Percentiles rank a stretch among this genome's conserved stretches.
phyloP scores from a whole-genome alignment of 805 yeast species.

The Cyberlindnera lachancei region DNA sequence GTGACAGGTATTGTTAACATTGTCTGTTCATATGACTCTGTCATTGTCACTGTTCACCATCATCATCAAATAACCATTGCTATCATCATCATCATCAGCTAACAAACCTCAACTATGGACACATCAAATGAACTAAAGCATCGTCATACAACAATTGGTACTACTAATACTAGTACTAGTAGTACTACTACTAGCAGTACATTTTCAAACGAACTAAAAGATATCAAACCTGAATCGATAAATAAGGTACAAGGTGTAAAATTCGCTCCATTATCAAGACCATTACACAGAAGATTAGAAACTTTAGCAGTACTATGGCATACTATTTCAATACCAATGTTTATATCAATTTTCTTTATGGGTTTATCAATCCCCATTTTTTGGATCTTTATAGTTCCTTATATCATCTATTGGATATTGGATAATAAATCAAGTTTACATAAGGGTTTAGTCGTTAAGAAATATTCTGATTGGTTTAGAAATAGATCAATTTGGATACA shows the following conservation, averaged over 20 bases:
- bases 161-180: neutral
- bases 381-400: slow-evolving; percentile 66
- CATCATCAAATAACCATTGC: too few species aligned
- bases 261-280: slow-evolving; percentile 52
- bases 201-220: slow-evolving; percentile 1
- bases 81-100: too few species aligned
- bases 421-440: slow-evolving; percentile 68
- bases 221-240: neutral
- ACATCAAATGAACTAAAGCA: neutral
- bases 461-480: slow-evolving; percentile 53
- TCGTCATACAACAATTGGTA: neutral
- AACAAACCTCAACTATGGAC: too few species aligned
- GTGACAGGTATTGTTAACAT: too few species aligned
- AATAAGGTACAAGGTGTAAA: slow-evolving; percentile 9
- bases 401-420: slow-evolving; percentile 47
- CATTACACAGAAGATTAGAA: slow-evolving; percentile 51
- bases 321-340: slow-evolving; percentile 57
- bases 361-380: slow-evolving; percentile 49
- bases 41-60: too few species aligned
- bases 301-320: slow-evolving; percentile 70
- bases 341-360: slow-evolving; percentile 47
- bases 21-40: too few species aligned
- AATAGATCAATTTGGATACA: slow-evolving; percentile 55
- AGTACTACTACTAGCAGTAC: neutral
- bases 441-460: slow-evolving; percentile 60